Percentiles rank a stretch among this genome's conserved stretches.
phyloP scores from a whole-genome alignment of 1,139 yeast genomes.

The Kluyveromyces sp. region DNA sequence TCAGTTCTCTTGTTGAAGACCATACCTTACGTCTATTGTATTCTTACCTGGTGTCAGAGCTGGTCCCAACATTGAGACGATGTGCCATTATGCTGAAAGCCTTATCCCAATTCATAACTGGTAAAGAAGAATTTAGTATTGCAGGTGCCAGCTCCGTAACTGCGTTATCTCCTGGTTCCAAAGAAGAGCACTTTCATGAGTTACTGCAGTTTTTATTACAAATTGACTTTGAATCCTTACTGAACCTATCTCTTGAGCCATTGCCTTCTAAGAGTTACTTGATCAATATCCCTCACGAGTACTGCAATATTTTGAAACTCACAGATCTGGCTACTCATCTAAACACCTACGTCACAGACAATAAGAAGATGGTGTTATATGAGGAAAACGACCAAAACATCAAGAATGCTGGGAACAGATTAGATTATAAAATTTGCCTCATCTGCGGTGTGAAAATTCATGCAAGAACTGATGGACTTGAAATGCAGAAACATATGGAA shows the following conservation, averaged over 20 bases:
- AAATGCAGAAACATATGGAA: constrained; percentile 33
- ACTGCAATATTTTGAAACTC: constrained; percentile 62
- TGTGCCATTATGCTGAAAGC: constrained; percentile 25
- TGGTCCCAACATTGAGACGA: constrained; percentile 27
- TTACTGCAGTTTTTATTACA: constrained; percentile 12
- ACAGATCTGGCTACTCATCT: constrained; percentile 58
- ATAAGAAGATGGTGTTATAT: constrained; percentile 24
- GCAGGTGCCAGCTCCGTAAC: constrained; percentile 17
- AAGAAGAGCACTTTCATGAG: constrained; percentile 12
- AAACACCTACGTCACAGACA: constrained; percentile 61
- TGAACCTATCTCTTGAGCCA: constrained; percentile 10
- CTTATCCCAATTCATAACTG: constrained; percentile 19
- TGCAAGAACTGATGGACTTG: constrained; percentile 26
- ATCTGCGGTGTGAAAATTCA: constrained; percentile 38
- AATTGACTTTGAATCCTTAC: constrained; percentile 1
- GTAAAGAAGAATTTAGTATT: constrained; percentile 15
- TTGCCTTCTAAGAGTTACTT: constrained; percentile 17
- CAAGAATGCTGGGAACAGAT: constrained; percentile 29
- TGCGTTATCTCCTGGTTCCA: constrained; percentile 7
- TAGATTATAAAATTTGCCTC: constrained; percentile 38
- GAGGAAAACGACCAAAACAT: constrained; percentile 23
- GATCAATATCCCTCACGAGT: constrained; percentile 34
- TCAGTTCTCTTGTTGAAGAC: background rate
- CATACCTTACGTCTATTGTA: constrained; percentile 16
- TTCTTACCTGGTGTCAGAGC: constrained; percentile 17